Evolutionary conservation across 2,329 filamentous ascomycete genomes (phyloP), one percentile per base, ranked within the genome.

Genomic region (Botrytis tulipae): DNA sequence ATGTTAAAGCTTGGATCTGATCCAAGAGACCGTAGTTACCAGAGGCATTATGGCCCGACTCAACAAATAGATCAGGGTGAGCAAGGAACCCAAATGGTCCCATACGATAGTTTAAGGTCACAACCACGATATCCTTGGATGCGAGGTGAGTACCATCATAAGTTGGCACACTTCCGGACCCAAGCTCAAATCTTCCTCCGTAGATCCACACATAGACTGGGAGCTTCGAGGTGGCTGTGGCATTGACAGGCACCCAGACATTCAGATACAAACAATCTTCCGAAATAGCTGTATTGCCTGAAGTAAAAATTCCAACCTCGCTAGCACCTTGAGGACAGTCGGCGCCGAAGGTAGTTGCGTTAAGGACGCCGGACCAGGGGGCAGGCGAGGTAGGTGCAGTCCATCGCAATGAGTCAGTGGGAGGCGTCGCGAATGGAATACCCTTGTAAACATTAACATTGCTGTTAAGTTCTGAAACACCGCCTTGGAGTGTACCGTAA

Each of bases 11-110:
- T 54, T 54, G 48, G 48, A 51, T 80, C 80, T 93, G 91, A 79
- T 94, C 92, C 40, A 87, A 87, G 4, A 94, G 83, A 1, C 92
- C 92, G 77, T 90, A 90, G 80, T 93, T 93, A 48, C 89, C 80
- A 69, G 85, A 87, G n/a, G 70, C 65, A 18, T 69, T 68, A 46
- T 70, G 70, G 2, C 48, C 66, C 10, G 73, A 74, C 60, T 75
- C 73, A 3, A 48, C 62, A 54, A 60, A 72, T 3, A 80, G 72
- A 14, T 78, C 77, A n/a, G 79, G 79, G 32, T 73, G 71, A 35
- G 79, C 77, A 32, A 76, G 75, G 54, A 77, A 78, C 22, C 77
- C 76, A 54, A 78, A 74, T 51, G 73, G 80, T 73, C 82, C 83
- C 60, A 83, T 57, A 1, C 84, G 83, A 74, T 86, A 86, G 78